These are phyloP conservation scores for Eucalyptus cladocalyx DNA, from an alignment of 345 rosid genomes.

Conservation along the genomic window DNA sequence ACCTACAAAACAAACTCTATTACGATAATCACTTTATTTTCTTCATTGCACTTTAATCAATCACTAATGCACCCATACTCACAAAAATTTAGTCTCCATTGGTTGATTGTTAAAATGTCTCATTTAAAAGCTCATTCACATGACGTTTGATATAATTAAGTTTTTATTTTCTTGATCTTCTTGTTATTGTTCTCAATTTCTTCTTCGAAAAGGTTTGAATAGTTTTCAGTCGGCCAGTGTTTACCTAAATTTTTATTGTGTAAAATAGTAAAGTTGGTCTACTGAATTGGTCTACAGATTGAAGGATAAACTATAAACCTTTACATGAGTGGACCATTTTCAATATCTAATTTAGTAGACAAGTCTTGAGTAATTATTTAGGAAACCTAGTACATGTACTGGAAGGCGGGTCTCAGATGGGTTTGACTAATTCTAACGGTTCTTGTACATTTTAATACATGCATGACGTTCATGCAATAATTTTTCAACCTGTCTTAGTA, in stretches of 20 bases:
- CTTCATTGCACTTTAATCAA: too few relatives aligned
- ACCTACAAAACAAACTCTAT: neutral
- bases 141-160: neutral
- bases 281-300: neutral
- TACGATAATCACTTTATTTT: too few relatives aligned
- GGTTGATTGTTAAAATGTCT: neutral
- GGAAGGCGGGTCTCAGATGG: neutral
- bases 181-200: neutral
- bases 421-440: neutral
- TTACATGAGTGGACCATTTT: neutral
- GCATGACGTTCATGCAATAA: neutral
- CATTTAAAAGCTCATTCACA: too few relatives aligned
- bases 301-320: neutral
- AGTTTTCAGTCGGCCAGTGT: neutral
- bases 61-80: fast-evolving
- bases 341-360: neutral
- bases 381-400: neutral
- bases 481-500: neutral
- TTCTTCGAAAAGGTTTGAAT: neutral
- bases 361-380: neutral
- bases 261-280: too few relatives aligned
- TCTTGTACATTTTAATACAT: neutral
- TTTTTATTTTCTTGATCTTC: neutral
- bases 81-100: too few relatives aligned
- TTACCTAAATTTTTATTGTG: neutral